These are phyloP conservation scores for Fusarium haematococcum DNA, from an alignment of 2,329 filamentous ascomycete species.

Conservation along the genomic window DNA sequence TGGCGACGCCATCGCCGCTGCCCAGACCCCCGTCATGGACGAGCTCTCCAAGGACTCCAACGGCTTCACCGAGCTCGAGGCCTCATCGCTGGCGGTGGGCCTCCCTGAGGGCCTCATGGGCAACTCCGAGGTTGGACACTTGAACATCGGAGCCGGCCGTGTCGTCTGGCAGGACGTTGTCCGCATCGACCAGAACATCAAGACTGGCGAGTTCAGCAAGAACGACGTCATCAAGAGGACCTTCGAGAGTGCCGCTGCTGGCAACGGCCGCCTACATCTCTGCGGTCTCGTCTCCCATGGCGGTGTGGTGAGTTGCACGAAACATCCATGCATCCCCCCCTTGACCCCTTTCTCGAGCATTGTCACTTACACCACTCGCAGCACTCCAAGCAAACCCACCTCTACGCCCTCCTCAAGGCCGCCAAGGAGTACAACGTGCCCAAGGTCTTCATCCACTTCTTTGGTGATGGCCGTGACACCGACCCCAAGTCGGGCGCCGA, in stretches of 20 bases:
- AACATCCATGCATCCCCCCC: not conserved
- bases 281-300: conserved; percentile 94
- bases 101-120: conserved; percentile 98
- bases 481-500: conserved; percentile 93
- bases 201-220: conserved; percentile 82
- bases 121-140: conserved; percentile 97
- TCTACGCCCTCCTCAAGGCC: conserved; percentile 87
- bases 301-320: conserved; percentile 74
- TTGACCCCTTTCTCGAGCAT: not conserved
- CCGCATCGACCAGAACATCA: conserved; percentile 92
- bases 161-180: conserved; percentile 99
- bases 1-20: conserved; percentile 95
- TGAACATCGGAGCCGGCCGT: conserved; percentile 97
- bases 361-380: conserved; percentile 47
- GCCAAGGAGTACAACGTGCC: conserved; percentile 90
- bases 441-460: conserved; percentile 98
- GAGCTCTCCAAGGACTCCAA: conserved; percentile 84
- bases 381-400: conserved; percentile 95
- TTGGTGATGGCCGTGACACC: conserved; percentile 96
- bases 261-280: conserved; percentile 92
- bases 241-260: conserved; percentile 83
- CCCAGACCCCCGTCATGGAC: conserved; percentile 95
- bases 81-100: conserved; percentile 94
- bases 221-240: conserved; percentile 81
- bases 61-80: conserved; percentile 93